A percentile compares a stretch with the other conserved stretches of the same genome.
phyloP scores from a whole-genome alignment of 495 filamentous ascomycete species.

The Staphylotrichum tortipilum region DNA sequence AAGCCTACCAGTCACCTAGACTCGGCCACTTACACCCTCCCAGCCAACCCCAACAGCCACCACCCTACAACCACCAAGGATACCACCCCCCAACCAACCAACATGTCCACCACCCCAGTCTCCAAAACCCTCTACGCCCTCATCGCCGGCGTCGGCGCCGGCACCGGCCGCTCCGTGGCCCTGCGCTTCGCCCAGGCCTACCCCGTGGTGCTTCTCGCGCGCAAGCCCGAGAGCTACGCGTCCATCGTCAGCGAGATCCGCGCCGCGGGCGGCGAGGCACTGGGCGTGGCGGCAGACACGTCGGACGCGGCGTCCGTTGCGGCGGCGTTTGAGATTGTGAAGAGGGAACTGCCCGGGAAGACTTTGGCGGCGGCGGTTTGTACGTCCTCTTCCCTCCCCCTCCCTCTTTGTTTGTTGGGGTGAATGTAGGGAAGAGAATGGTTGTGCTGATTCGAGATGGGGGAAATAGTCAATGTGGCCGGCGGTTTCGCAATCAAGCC shows the following conservation, averaged over 20 bases:
- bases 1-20: too few species aligned
- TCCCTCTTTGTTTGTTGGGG: neutral
- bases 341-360: slow-evolving; percentile 43
- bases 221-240: slow-evolving; percentile 58
- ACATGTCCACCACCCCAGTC: slow-evolving; percentile 23
- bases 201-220: slow-evolving; percentile 66
- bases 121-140: slow-evolving; percentile 51
- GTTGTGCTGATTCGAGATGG: neutral
- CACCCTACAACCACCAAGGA: neutral
- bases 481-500: slow-evolving; percentile 65
- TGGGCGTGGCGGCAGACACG: slow-evolving; percentile 69
- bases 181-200: slow-evolving; percentile 62
- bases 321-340: slow-evolving; percentile 59
- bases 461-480: slow-evolving; percentile 56
- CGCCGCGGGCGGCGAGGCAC: slow-evolving; percentile 55
- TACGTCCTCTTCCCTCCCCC: neutral
- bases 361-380: slow-evolving; percentile 71
- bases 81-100: neutral
- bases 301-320: slow-evolving; percentile 53
- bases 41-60: neutral
- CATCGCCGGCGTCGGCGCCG: slow-evolving; percentile 66
- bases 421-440: too few species aligned
- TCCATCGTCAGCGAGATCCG: slow-evolving; percentile 68
- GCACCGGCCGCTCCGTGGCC: slow-evolving; percentile 54
- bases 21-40: neutral